Conservation (phyloP, 2,329 filamentous ascomycete species). For the Apiospora phragmitis region DNA sequence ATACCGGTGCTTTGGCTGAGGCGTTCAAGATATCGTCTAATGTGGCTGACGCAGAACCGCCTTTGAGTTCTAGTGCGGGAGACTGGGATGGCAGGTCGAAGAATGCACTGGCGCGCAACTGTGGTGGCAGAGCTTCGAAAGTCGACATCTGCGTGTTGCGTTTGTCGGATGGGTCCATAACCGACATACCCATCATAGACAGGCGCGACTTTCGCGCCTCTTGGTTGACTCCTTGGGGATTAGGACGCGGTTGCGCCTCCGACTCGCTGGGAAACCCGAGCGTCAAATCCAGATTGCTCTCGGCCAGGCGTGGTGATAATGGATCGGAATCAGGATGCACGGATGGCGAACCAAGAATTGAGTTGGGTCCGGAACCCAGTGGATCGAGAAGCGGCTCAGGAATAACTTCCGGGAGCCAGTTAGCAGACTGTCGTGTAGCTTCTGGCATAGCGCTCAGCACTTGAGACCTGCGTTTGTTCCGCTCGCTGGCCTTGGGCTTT, state of each 20-base stretch:
- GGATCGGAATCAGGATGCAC: background rate
- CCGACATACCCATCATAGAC: slow-evolving; percentile 28
- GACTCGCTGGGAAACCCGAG: background rate
- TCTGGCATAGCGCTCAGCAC: slow-evolving; percentile 64
- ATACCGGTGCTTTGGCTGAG: slow-evolving; percentile 83
- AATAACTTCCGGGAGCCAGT: slow-evolving; percentile 32
- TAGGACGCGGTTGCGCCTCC: background rate
- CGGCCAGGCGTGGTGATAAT: background rate
- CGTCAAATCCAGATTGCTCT: background rate
- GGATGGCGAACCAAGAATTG: slow-evolving; percentile 16
- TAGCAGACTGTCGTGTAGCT: slow-evolving; percentile 33
- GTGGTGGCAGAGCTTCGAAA: slow-evolving; percentile 68
- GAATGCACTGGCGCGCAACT: slow-evolving; percentile 86
- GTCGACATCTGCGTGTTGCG: slow-evolving; percentile 38
- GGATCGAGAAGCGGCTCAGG: slow-evolving; percentile 31
- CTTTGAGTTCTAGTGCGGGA: slow-evolving; percentile 58
- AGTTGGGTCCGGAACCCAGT: slow-evolving; percentile 28
- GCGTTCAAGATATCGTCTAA: slow-evolving; percentile 91
- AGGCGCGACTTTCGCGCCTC: slow-evolving; percentile 36
- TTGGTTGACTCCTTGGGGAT: slow-evolving; percentile 12
- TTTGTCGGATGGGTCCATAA: slow-evolving; percentile 28
- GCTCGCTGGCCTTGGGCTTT: slow-evolving; percentile 61
- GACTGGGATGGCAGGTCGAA: slow-evolving; percentile 70
- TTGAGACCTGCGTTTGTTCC: slow-evolving; percentile 73
- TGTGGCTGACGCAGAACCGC: slow-evolving; percentile 83